Conservation (phyloP, 495 filamentous ascomycete genomes). For the Lentithecium fluviatile region DNA sequence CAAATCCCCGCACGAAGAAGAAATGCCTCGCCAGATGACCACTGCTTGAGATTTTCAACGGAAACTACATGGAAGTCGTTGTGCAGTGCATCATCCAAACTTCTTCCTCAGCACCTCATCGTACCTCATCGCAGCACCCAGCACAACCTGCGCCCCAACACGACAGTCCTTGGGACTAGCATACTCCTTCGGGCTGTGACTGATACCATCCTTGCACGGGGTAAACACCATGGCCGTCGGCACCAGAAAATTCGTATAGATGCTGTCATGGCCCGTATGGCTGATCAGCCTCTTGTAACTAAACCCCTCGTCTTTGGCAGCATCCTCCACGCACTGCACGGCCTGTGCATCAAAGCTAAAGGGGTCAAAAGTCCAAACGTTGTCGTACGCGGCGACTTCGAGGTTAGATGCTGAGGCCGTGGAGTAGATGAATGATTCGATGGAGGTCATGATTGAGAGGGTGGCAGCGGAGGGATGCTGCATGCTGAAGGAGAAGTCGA, state of each 20-base stretch:
- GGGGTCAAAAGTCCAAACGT: no score
- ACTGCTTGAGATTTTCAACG: no score
- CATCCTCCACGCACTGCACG: conserved; percentile 10
- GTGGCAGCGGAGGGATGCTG: conserved; percentile 8
- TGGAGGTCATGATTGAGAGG: conserved; percentile 8
- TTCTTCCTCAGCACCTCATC: conserved; percentile 1
- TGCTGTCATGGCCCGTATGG: conserved; percentile 61
- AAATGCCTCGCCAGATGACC: no score
- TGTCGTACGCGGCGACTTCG: no score
- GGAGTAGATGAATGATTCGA: no score
- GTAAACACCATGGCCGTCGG: conserved; percentile 68
- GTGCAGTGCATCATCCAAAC: no score
- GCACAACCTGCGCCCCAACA: conserved; percentile 52
- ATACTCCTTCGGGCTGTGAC: conserved; percentile 63
- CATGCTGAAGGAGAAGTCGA: conserved; percentile 12
- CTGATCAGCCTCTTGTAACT: conserved; percentile 42
- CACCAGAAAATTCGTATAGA: conserved; percentile 56
- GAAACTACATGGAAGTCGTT: no score
- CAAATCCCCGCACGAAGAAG: no score
- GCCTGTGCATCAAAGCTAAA: conserved; percentile 13
- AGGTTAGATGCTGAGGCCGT: no score
- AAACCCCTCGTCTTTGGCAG: conserved; percentile 2
- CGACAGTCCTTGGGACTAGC: conserved; percentile 60
- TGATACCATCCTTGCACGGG: conserved; percentile 61
- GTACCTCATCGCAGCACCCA: conserved; percentile 18